Evolutionary conservation across 306 rosid species (phyloP), one percentile per base, ranked within the genome.

Genomic region (Gastrolobium bilobum): DNA sequence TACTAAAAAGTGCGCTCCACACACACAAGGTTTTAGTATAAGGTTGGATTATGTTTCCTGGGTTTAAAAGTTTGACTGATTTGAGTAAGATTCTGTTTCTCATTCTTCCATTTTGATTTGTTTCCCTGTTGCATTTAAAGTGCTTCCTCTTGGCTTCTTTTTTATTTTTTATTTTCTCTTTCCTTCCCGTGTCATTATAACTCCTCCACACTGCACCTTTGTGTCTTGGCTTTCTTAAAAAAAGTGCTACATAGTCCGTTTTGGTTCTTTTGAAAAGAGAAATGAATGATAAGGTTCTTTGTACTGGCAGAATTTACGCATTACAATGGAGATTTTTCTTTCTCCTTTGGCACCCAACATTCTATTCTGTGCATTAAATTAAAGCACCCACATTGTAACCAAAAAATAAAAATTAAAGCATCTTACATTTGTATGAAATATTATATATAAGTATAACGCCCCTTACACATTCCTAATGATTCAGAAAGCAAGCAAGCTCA

Each of bases 81-180:
- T 89, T 81, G 84, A 84, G 80, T 78, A 20, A 82, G 84, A 91
- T 84, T 86, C 88, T 84, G 65, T 71, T 86, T 87, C 88, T 83
- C 80, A 71, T 80, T 83, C 77, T 81, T 87, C 87, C 34, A 72
- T 63, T 67, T 87, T 87, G 93, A 89, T 85, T 90, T 80, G 70
- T 77, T 79, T 79, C 81, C 64, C 29, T 83, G 78, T 69, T 31
- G 61, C 77, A 83, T 81, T 74, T 77, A 73, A 74, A 75, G 81
- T 76, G 76, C 71, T 76, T 46, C 4, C 43, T 4, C 31, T 78
- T 84, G 83, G 46, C 69, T 53, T 69, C 58, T 78, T 65, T 48
- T 76, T 48, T 37, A 50, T 29, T 33, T 60, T 33, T 65, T 8
- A 30, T 56, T 53, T 61, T 64, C 75, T 75, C 33, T 53, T 65